phyloP scores from a whole-genome alignment of 257 asterid species.

The Anisodus tanguticus region DNA sequence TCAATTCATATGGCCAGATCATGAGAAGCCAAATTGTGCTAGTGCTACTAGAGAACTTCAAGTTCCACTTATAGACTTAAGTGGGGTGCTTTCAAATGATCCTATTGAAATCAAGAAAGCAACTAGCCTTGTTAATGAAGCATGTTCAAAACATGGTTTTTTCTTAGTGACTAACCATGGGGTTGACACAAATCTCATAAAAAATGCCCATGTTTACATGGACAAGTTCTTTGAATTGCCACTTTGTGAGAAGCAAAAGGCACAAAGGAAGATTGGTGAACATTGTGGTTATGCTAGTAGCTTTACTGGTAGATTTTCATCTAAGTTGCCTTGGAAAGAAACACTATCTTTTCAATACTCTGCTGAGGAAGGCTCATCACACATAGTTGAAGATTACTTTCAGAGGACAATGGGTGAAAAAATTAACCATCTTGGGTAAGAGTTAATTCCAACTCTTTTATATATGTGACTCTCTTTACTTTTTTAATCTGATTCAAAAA shows the following conservation, averaged over 20 bases:
- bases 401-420: constrained; percentile 6
- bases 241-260: constrained; percentile 27
- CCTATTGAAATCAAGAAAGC: not conserved
- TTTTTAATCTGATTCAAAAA: not conserved
- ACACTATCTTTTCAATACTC: constrained; percentile 29
- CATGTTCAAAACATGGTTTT: constrained; percentile 29
- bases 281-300: constrained; percentile 32
- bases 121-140: constrained; percentile 15
- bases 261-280: constrained; percentile 19
- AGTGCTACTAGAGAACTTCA: not conserved
- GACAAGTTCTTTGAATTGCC: constrained; percentile 29
- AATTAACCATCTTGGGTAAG: constrained; percentile 21
- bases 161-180: constrained; percentile 29
- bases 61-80: not conserved
- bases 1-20: constrained; percentile 33
- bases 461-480: not conserved
- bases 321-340: constrained; percentile 32
- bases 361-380: not conserved
- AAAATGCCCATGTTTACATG: constrained; percentile 22
- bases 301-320: constrained; percentile 15
- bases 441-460: not conserved
- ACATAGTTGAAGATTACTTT: constrained; percentile 26
- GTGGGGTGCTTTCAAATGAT: constrained; percentile 22
- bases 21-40: constrained; percentile 25
- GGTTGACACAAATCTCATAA: constrained; percentile 22